Conservation (phyloP, 441 rosid genomes). For the Adansonia rubrostipa region DNA sequence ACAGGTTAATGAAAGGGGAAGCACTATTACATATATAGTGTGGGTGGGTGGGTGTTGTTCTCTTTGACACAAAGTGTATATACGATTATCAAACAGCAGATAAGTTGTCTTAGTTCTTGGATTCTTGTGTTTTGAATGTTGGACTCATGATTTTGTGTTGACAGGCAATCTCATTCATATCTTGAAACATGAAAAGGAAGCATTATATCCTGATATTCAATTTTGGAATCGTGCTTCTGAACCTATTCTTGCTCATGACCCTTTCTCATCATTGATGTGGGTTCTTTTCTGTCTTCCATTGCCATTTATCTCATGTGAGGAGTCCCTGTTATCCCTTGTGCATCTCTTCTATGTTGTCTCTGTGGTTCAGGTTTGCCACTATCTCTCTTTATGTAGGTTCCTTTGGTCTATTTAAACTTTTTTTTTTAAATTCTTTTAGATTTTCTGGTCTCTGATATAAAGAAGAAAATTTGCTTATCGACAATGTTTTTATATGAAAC, state of each 20-base stretch:
- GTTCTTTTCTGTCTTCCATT: constrained; percentile 90
- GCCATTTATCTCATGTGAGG: constrained; percentile 80
- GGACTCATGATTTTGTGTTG: constrained; percentile 23
- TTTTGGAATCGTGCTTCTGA: constrained; percentile 87
- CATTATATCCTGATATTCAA: constrained; percentile 54
- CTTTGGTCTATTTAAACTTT: background rate
- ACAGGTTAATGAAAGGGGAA: background rate
- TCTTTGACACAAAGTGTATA: background rate
- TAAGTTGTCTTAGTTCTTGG: background rate
- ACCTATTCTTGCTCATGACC: constrained; percentile 88
- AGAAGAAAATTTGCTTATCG: background rate
- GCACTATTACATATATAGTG: background rate
- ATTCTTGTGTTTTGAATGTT: background rate
- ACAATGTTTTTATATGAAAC: constrained; percentile 6
- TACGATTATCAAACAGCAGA: background rate
- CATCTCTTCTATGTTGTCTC: constrained; percentile 83
- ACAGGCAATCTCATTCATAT: constrained; percentile 52
- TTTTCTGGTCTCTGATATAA: background rate
- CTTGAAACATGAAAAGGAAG: constrained; percentile 54
- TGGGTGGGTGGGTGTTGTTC: too few relatives aligned
- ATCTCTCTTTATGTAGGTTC: constrained; percentile 14
- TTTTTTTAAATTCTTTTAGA: background rate
- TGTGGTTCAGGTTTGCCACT: constrained; percentile 72
- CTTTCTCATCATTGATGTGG: constrained; percentile 99
- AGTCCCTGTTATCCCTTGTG: constrained; percentile 79